phyloP scores from a whole-genome alignment of 1,284 basidiomycete genomes.

The Coniferiporia sulphurascens region DNA sequence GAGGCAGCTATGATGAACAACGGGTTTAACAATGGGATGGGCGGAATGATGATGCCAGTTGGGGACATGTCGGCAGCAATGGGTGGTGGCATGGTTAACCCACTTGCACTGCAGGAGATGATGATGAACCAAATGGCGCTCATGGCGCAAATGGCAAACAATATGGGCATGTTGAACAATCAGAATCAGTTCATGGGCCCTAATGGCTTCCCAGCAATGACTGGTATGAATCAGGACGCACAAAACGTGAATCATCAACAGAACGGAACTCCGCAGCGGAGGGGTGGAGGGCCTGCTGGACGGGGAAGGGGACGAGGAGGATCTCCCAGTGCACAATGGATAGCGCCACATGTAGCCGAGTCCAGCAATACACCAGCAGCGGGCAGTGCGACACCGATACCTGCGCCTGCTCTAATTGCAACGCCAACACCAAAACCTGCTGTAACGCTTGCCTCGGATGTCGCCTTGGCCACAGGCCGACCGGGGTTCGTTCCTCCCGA shows the following conservation, averaged over 20 bases:
- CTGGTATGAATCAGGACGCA: slow-evolving; percentile 30
- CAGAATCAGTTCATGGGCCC: slow-evolving; percentile 44
- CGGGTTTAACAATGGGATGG: slow-evolving; percentile 38
- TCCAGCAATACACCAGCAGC: slow-evolving; percentile 19
- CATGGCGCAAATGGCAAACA: slow-evolving; percentile 76
- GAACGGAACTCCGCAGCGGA: slow-evolving; percentile 28
- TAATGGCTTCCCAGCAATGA: slow-evolving; percentile 48
- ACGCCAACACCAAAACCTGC: slow-evolving; percentile 33
- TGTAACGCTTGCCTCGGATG: slow-evolving; percentile 28
- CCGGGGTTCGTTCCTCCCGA: slow-evolving; percentile 58
- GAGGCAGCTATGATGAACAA: slow-evolving; percentile 51
- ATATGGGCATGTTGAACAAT: slow-evolving; percentile 66
- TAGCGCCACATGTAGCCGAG: slow-evolving; percentile 8
- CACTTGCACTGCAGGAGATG: slow-evolving; percentile 74
- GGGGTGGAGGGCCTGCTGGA: slow-evolving; percentile 32
- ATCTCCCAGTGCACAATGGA: slow-evolving; percentile 9
- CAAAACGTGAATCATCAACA: slow-evolving; percentile 27
- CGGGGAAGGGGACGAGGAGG: slow-evolving; percentile 16
- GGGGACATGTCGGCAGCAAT: slow-evolving; percentile 44
- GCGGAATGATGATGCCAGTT: slow-evolving; percentile 38
- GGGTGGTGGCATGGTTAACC: slow-evolving; percentile 52
- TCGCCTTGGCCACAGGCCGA: slow-evolving; percentile 30
- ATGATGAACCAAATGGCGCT: slow-evolving; percentile 84
- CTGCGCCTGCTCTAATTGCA: slow-evolving; percentile 28
- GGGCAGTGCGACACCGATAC: slow-evolving; percentile 21